Evolutionary conservation across 176 grass and related monocot genomes (phyloP).

Genomic region (Hordeum vulgare): MorexV3_pseudomolecules_assembly NC_058519.1:11128441-11128940

Average conservation of each 20-base stretch:
- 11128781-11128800: neutral
- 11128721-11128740: neutral
- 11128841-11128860: neutral
- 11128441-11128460: neutral
- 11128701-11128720: neutral
- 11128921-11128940: neutral
- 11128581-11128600: neutral
- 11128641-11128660: neutral
- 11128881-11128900: neutral
- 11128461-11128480: constrained; percentile 89
- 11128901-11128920: neutral
- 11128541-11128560: constrained; percentile 44
- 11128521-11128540: constrained; percentile 88
- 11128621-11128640: neutral
- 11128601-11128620: neutral
- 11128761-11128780: neutral
- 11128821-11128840: neutral
- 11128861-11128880: neutral
- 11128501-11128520: constrained; percentile 81
- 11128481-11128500: constrained; percentile 91
- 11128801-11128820: neutral
- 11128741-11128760: neutral
- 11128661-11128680: neutral
- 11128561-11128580: constrained; percentile 7
- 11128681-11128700: neutral